Conservation (phyloP, 192 early-diverging fungal species). For the Mortierella alpina region DNA sequence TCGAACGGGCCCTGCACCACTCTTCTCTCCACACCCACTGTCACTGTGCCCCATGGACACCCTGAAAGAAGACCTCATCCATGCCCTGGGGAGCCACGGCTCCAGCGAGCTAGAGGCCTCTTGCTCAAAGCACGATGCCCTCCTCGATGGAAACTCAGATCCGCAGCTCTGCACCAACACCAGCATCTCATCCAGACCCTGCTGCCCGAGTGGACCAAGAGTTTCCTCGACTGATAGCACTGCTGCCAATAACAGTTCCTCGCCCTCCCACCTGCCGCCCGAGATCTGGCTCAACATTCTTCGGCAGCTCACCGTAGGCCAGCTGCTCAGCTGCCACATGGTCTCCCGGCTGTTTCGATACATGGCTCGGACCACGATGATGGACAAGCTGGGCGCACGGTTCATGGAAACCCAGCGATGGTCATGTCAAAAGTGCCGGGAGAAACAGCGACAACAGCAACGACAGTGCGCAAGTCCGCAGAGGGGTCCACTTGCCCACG, state of each 20-base stretch:
- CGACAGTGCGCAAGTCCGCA: background rate
- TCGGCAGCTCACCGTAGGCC: conserved; percentile 10
- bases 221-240: background rate
- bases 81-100: too few species aligned
- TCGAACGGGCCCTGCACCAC: too few species aligned
- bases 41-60: too few species aligned
- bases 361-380: conserved; percentile 8
- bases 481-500: background rate
- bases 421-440: conserved; percentile 1
- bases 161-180: too few species aligned
- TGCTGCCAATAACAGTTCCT: background rate
- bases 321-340: conserved; percentile 23
- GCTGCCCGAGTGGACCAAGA: background rate
- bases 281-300: conserved; percentile 27
- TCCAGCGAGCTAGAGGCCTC: too few species aligned
- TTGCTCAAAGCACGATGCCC: too few species aligned
- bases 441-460: background rate
- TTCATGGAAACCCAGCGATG: background rate
- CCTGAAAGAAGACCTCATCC: too few species aligned
- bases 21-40: too few species aligned
- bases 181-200: too few species aligned
- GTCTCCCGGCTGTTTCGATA: conserved; percentile 28
- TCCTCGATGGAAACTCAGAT: too few species aligned
- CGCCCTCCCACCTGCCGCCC: background rate
- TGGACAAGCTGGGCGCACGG: conserved; percentile 29